A percentile compares a stretch with the other conserved stretches of the same genome.
phyloP scores from a whole-genome alignment of 441 rosid species.

The Euphorbia corollata region DNA sequence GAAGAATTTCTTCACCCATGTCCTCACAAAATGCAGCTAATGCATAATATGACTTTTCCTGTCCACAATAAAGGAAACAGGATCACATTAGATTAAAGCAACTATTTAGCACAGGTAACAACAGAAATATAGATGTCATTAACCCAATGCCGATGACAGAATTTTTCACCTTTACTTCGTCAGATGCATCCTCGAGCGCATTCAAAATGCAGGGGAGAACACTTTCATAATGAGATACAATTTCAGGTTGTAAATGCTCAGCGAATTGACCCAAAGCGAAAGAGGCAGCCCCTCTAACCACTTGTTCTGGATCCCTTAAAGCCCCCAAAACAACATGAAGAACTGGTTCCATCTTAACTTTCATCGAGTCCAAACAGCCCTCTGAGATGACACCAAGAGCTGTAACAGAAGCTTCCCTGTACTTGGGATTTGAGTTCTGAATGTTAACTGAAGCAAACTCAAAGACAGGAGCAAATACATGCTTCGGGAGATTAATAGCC shows the following conservation, averaged over 20 bases:
- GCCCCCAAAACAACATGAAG: conserved; percentile 79
- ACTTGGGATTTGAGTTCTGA: conserved; percentile 71
- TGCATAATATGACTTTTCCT: conserved; percentile 98
- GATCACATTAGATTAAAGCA: background rate
- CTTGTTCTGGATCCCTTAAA: conserved; percentile 83
- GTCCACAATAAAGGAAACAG: conserved; percentile 15
- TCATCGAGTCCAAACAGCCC: conserved; percentile 83
- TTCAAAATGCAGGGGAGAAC: conserved; percentile 89
- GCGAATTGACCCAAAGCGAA: conserved; percentile 98
- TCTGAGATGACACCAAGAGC: conserved; percentile 93
- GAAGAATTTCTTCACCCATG: conserved; percentile 95
- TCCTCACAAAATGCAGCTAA: conserved; percentile 98
- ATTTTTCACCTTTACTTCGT: conserved; percentile 82
- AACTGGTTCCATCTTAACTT: conserved; percentile 70
- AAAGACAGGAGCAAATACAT: conserved; percentile 61
- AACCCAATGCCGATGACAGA: background rate
- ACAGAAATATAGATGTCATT: background rate
- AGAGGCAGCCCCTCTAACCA: conserved; percentile 99
- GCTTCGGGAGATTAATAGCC: conserved; percentile 88
- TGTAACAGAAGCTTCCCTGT: conserved; percentile 91
- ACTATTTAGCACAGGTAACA: background rate
- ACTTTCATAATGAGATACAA: conserved; percentile 63
- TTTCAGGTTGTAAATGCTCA: conserved; percentile 97
- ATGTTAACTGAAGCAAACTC: conserved; percentile 81
- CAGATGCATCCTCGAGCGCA: conserved; percentile 90